These are phyloP conservation scores for Afroboletus lepidellus DNA, from an alignment of 1,284 basidiomycete genomes.

Conservation along the genomic window DNA sequence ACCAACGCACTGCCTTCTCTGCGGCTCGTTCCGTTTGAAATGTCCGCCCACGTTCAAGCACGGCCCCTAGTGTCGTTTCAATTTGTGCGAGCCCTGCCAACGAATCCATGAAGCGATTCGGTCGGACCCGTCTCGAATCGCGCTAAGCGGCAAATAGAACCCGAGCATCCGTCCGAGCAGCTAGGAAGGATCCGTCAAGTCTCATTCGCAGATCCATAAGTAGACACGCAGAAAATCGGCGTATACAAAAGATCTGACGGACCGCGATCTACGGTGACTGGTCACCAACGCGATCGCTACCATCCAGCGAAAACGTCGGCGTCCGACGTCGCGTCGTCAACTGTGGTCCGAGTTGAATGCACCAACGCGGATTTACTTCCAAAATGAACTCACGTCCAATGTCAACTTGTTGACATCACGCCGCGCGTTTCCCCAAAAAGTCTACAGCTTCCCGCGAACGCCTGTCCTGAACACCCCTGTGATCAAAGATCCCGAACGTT, in stretches of 20 bases:
- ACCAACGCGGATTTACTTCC: not conserved
- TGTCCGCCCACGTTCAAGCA: not conserved
- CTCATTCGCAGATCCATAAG: not conserved
- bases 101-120: not conserved
- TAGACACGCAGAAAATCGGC: not conserved
- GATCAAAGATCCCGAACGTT: constrained; percentile 41
- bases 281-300: constrained; percentile 1
- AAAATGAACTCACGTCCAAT: not conserved
- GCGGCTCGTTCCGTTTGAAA: not conserved
- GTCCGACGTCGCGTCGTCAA: not conserved
- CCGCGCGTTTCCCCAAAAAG: not conserved
- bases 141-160: constrained; percentile 1
- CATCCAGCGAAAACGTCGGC: not conserved
- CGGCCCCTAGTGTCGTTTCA: not conserved
- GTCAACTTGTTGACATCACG: not conserved
- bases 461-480: constrained; percentile 61
- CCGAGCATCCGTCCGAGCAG: constrained; percentile 4
- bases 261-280: not conserved
- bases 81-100: not conserved
- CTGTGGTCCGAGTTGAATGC: not conserved
- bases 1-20: constrained; percentile 9
- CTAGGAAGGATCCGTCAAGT: constrained; percentile 5
- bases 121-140: not conserved
- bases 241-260: not conserved
- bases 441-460: constrained; percentile 47